phyloP scores from a whole-genome alignment of 23 red algal species.

The Pyropia yezoensis region DNA sequence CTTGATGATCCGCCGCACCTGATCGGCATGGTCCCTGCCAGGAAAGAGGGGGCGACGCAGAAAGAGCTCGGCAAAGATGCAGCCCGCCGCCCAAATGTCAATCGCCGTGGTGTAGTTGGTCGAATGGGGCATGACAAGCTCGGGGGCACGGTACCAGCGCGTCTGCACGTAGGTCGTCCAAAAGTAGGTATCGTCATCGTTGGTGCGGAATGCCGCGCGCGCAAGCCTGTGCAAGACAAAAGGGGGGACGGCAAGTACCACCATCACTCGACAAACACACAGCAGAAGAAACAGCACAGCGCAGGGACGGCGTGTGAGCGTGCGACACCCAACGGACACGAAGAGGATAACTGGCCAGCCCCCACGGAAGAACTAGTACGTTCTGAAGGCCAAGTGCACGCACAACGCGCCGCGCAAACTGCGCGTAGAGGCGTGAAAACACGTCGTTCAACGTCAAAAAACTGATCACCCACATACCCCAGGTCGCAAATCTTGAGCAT shows the following conservation, averaged over 20 bases:
- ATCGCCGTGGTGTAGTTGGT: conserved; percentile 85
- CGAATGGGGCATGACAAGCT: conserved; percentile 72
- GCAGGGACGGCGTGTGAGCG: too few species aligned
- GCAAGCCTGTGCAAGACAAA: conserved; percentile 21
- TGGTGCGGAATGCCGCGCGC: conserved; percentile 65
- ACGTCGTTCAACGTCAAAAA: too few species aligned
- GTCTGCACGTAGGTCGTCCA: conserved; percentile 83
- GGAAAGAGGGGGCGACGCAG: conserved; percentile 64
- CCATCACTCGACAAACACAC: too few species aligned
- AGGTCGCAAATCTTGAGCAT: conserved; percentile 82
- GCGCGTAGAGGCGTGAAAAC: too few species aligned
- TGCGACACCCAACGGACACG: too few species aligned
- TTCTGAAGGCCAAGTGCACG: too few species aligned
- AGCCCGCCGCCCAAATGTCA: conserved; percentile 88
- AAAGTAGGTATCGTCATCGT: conserved; percentile 40
- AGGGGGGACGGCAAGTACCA: too few species aligned
- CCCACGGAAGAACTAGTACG: too few species aligned
- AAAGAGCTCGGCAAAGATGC: conserved; percentile 96
- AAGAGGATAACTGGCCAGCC: too few species aligned
- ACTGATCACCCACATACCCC: conserved; percentile 1
- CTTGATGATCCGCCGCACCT: conserved; percentile 70
- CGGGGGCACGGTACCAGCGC: conserved; percentile 79
- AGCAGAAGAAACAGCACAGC: too few species aligned
- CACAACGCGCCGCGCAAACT: too few species aligned
- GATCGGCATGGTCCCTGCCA: conserved; percentile 55